Evolutionary conservation across 306 rosid genomes (phyloP).

Genomic region (Carpinus fangiana): DNA sequence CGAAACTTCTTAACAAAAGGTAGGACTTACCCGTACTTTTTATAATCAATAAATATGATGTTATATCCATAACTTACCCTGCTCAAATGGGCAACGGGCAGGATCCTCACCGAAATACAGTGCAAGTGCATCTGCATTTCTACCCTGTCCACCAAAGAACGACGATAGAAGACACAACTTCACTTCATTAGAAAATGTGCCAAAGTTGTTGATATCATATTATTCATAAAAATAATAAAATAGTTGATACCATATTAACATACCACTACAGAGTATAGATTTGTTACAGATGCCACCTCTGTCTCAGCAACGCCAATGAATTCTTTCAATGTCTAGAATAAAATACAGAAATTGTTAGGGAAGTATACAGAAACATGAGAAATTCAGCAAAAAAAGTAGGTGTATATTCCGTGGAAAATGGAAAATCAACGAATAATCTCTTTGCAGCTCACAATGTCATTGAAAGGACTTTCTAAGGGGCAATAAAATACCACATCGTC

Average conservation of each 20-base stretch:
- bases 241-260: constrained; percentile 11
- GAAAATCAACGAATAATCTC: not conserved
- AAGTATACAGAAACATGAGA: not conserved
- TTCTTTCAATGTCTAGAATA: constrained; percentile 68
- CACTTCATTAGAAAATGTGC: constrained; percentile 10
- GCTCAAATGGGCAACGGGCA: constrained; percentile 84
- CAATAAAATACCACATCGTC: not conserved
- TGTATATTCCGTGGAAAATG: not conserved
- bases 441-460: not conserved
- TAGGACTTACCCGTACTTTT: not conserved
- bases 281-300: constrained; percentile 76
- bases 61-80: constrained; percentile 58
- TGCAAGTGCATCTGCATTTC: constrained; percentile 94
- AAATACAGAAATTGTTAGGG: constrained; percentile 27
- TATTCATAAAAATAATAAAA: constrained; percentile 7
- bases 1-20: not conserved
- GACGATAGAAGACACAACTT: constrained; percentile 21
- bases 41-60: not conserved
- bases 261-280: constrained; percentile 83
- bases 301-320: constrained; percentile 71
- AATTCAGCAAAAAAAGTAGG: not conserved
- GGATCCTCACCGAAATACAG: constrained; percentile 95
- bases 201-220: constrained; percentile 1
- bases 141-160: constrained; percentile 66
- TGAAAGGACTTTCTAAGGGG: not conserved